Base-by-base conservation (phyloP, 495 filamentous ascomycete genomes). In the Hypoxylon intermedium region DNA sequence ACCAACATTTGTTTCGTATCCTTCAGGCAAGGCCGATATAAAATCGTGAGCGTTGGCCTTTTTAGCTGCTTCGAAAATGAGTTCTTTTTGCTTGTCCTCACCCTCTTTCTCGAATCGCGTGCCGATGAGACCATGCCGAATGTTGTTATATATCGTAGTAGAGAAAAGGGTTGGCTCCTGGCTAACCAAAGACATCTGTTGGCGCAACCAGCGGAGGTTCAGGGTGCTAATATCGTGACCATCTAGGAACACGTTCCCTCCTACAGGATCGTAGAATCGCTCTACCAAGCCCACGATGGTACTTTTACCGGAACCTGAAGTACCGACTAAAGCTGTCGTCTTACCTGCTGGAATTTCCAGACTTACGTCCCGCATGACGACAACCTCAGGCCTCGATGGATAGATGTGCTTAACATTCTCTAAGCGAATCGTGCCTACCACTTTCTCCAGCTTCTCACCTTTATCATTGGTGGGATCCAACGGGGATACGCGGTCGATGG, bases 21-120 rank as follows among this genome's bases (percentile, higher is more conserved):
- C 87, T 70, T 97, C 89, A 0, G 94, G 93, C 3, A 98, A 77
- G n/a, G 77, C 75, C 11, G 74, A 83, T 65, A 98, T 86, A 69
- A 98, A 98, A 51, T 93, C 92, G 64, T 97, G 92, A 2, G 93
- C 93, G 67, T 97, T 97, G 28, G 94, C 87, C 85, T 89, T 95
- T 67, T 85, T 88, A 12, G 93, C 90, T 20, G 94, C 93, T 21
- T 92, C 84, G 47, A 86, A 79, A 20, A 97, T 84, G 9, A 90
- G 79, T 28, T 90, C 84, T 43, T 71, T 77, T 53, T 90, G 82
- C 62, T 84, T 81, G 21, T 92, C 90, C 26, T 82, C 78, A 7
- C 78, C 67, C 20, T 85, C 83, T 40, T 86, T 68, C 67, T 94
- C 90, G 68, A 84, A 85, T 44, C 83, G 79, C 0, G 93, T 95